phyloP scores from a whole-genome alignment of 306 rosid species.

The Inga oerstediana region DNA sequence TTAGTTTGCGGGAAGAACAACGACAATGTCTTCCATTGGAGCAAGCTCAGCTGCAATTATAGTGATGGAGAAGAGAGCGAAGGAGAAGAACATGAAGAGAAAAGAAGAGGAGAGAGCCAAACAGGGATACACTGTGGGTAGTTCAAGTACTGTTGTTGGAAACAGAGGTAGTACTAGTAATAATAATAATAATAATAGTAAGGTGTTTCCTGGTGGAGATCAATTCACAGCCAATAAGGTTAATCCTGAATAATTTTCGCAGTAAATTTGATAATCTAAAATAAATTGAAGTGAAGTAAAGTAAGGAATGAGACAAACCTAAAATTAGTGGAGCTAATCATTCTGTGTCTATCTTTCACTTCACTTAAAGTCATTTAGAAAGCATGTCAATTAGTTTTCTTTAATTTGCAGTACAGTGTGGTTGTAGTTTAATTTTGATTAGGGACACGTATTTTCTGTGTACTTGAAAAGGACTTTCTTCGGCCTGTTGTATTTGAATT shows the following conservation, averaged over 20 bases:
- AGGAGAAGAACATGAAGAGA: neutral
- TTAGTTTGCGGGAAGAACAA: neutral
- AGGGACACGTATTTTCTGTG: too few relatives aligned
- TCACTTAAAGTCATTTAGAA: neutral
- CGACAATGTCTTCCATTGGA: neutral
- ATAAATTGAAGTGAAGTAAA: neutral
- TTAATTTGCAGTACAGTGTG: neutral
- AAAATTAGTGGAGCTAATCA: neutral
- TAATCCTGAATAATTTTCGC: neutral
- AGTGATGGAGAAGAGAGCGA: neutral
- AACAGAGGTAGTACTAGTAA: neutral
- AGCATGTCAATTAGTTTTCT: neutral
- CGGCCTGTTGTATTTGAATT: too few relatives aligned
- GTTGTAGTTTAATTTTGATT: too few relatives aligned
- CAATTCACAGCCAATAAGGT: neutral
- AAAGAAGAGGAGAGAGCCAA: neutral
- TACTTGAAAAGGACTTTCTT: too few relatives aligned
- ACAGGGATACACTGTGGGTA: neutral
- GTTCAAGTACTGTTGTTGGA: neutral
- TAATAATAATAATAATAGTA: neutral
- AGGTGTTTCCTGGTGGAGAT: neutral
- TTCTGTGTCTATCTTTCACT: neutral
- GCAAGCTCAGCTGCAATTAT: constrained; percentile 2
- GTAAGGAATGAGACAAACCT: too few relatives aligned
- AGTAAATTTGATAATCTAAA: neutral